Base-by-base conservation (phyloP, 164 flowering plant species). In the Berberis vulgaris region DNA sequence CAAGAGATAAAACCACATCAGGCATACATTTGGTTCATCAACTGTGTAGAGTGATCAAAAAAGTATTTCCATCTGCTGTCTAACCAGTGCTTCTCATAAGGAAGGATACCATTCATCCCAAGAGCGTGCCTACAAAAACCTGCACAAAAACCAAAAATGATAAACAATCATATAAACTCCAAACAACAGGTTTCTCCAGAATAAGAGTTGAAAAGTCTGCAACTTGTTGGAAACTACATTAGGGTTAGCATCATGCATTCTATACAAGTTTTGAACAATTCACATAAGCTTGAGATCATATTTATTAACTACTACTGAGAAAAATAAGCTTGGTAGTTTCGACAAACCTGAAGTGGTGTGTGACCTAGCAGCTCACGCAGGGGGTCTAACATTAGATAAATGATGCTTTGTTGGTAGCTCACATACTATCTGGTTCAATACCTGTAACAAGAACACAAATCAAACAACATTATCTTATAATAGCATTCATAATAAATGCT, bases 341-440 rank as follows among this genome's bases (percentile, higher is more conserved):
- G 69, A 72, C 69, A 54, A 1, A 88, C 96, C 97, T 93, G 98
- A 64, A 86, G 73, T 8, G 97, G 97, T 73, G 98, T 93, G 68
- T 93, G 97, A 10, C 98, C 98, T 55, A 93, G 91, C 52, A 85
- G 81, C 75, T 93, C 97, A 41, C 91, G 87, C n/a, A 88, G 76
- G 43, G 26, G 97, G 97, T 76, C 86, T 82, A 54, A 70, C 74
- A 68, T 57, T 88, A 52, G 90, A 89, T 55, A 93, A 71, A 49
- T 94, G 98, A 60, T 93, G 98, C 66, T 90, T 90, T 9, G 86
- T 79, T 63, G 96, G 98, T 62, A 92, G 76, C 78, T 89, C 98
- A 59, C 87, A 87, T 0, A 92, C 94, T 45, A 93, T 93, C 80
- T 90, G 97, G 67, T 93, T 93, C 64, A 93, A 72, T 74, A 93